These are phyloP conservation scores for Clausena lansium DNA, from an alignment of 345 rosid species.

Conservation along the genomic window DNA sequence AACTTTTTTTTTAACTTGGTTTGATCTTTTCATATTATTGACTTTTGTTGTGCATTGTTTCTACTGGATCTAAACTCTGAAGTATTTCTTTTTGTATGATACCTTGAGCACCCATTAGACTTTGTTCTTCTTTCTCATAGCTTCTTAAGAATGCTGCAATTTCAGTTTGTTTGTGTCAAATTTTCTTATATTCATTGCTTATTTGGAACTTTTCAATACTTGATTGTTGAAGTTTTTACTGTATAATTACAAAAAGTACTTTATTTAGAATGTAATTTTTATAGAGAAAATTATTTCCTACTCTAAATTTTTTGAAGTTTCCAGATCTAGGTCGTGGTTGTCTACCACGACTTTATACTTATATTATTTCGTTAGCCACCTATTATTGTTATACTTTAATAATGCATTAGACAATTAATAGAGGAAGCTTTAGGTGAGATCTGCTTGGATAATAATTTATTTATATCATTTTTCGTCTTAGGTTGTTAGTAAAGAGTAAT, in stretches of 20 bases:
- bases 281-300: background rate
- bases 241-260: background rate
- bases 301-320: background rate
- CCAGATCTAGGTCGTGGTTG: background rate
- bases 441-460: background rate
- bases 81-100: background rate
- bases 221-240: background rate
- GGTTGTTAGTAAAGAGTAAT: background rate
- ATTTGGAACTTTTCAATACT: background rate
- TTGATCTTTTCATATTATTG: background rate
- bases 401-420: background rate
- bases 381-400: background rate
- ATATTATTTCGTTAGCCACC: background rate
- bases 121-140: background rate
- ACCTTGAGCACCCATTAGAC: background rate
- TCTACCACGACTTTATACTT: background rate
- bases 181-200: background rate
- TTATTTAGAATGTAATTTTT: background rate
- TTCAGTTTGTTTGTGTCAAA: constrained; percentile 4
- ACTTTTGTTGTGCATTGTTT: background rate
- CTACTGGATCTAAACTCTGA: constrained; percentile 31
- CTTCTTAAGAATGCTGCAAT: background rate
- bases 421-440: background rate
- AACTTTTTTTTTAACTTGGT: background rate
- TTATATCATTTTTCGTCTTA: background rate